Conservation (phyloP, 805 yeast genomes). For the Lipomyces spencermartinsiae region DNA sequence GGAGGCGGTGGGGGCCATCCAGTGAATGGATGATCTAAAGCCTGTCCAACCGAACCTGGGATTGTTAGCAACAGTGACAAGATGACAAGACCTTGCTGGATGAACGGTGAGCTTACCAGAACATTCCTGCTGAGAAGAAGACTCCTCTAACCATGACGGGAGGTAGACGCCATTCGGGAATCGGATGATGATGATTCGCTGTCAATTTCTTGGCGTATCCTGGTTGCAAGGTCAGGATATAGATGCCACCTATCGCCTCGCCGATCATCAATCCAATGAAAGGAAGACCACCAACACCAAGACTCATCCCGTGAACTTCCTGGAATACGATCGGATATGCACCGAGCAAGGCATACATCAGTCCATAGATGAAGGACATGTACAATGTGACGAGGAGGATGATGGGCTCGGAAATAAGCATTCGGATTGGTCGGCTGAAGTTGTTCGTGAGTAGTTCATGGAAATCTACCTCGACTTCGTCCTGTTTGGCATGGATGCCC, state of each 20-base stretch:
- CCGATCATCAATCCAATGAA: slow-evolving; percentile 78
- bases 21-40: slow-evolving; percentile 57
- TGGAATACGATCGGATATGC: slow-evolving; percentile 76
- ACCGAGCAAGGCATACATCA: slow-evolving; percentile 65
- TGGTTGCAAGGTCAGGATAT: slow-evolving; percentile 60
- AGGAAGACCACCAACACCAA: slow-evolving; percentile 73
- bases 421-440: slow-evolving; percentile 42
- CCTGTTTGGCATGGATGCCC: slow-evolving; percentile 52
- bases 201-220: slow-evolving; percentile 49
- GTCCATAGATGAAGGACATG: slow-evolving; percentile 50
- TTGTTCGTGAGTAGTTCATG: slow-evolving; percentile 48
- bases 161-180: slow-evolving; percentile 67
- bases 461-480: slow-evolving; percentile 50
- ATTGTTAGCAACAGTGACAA: too few relatives aligned
- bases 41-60: slow-evolving; percentile 67
- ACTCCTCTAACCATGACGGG: slow-evolving; percentile 58
- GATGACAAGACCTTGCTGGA: too few relatives aligned
- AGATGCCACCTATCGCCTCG: slow-evolving; percentile 59
- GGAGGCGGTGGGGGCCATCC: slow-evolving; percentile 70
- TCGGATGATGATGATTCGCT: slow-evolving; percentile 59
- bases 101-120: slow-evolving; percentile 49
- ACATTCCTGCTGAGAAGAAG: slow-evolving; percentile 61
- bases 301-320: slow-evolving; percentile 60
- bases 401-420: slow-evolving; percentile 49
- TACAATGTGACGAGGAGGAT: slow-evolving; percentile 47